Evolutionary conservation across 805 yeast genomes (phyloP).

Genomic region (Lipomyces lipofer): DNA sequence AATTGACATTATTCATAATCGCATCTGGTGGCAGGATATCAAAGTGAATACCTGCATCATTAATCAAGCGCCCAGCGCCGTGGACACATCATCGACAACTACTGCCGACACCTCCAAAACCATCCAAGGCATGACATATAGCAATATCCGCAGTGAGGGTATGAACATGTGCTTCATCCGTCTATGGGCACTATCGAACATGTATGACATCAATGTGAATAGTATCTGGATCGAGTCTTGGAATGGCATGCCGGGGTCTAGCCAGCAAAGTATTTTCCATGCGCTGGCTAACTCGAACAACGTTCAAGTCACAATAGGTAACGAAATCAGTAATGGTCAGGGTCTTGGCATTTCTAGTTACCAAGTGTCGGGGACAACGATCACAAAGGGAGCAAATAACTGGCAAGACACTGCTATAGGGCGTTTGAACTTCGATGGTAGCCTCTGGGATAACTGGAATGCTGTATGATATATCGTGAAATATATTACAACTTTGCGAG

Average conservation of each 20-base stretch:
- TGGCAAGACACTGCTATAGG: not conserved
- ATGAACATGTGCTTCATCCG: not conserved
- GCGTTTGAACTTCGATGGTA: not conserved
- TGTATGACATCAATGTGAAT: not conserved
- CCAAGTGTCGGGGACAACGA: not conserved
- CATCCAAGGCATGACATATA: not conserved
- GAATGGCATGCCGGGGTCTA: not conserved
- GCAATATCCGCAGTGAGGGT: slow-evolving; percentile 1
- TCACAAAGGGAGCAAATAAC: not conserved
- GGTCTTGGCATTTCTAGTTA: not conserved
- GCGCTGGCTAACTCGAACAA: not conserved
- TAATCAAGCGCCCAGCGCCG: not conserved
- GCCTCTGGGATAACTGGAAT: not conserved
- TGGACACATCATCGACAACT: not conserved
- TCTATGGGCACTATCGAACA: not conserved
- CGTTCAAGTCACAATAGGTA: not conserved
- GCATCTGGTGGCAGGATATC: slow-evolving; percentile 1
- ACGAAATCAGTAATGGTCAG: not conserved
- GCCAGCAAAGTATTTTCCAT: not conserved
- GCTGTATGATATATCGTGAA: not conserved
- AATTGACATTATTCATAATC: not conserved
- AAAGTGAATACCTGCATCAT: not conserved
- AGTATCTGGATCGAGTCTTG: not conserved
- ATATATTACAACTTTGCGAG: too few relatives aligned
- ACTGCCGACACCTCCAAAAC: not conserved